Conservation (phyloP, 805 yeast species). For the Wilhelminamyces savonicus region DNA sequence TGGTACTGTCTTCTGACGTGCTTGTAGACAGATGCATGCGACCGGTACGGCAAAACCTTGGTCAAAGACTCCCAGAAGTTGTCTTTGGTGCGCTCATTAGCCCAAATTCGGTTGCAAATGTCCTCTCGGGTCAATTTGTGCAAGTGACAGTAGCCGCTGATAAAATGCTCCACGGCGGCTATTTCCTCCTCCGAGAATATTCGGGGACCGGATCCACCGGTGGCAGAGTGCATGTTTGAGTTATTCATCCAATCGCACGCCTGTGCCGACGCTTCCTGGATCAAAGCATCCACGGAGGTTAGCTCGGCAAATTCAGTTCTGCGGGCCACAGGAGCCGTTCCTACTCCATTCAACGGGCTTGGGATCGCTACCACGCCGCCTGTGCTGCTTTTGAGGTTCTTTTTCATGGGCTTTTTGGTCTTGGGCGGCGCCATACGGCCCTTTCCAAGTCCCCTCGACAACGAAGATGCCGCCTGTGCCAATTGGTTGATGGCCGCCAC, state of each 20-base stretch:
- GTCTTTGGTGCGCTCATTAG: conserved; percentile 77
- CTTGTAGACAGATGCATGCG: conserved; percentile 85
- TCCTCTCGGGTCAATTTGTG: conserved; percentile 58
- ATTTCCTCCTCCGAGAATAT: conserved; percentile 60
- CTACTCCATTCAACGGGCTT: conserved; percentile 1
- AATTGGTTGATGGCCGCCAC: conserved; percentile 21
- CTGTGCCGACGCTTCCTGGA: conserved; percentile 29
- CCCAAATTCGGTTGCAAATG: conserved; percentile 83
- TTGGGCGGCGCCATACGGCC: conserved; percentile 1
- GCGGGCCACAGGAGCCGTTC: neutral
- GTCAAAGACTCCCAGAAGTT: conserved; percentile 84
- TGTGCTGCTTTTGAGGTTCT: no score
- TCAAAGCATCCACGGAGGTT: conserved; percentile 23
- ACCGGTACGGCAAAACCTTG: conserved; percentile 73
- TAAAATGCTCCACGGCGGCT: conserved; percentile 65
- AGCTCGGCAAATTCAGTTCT: conserved; percentile 19
- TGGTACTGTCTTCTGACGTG: conserved; percentile 90
- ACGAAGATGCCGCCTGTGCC: conserved; percentile 23
- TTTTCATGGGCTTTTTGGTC: no score
- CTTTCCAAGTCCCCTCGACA: conserved; percentile 7
- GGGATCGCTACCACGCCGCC: no score
- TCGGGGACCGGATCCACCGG: conserved; percentile 35
- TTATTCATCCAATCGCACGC: conserved; percentile 30
- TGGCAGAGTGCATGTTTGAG: neutral
- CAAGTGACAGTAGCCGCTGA: conserved; percentile 60